A percentile compares a stretch with the other conserved stretches of the same genome.
phyloP scores from a whole-genome alignment of 2,329 filamentous ascomycete genomes.

The Epichloe gansuensis region DNA sequence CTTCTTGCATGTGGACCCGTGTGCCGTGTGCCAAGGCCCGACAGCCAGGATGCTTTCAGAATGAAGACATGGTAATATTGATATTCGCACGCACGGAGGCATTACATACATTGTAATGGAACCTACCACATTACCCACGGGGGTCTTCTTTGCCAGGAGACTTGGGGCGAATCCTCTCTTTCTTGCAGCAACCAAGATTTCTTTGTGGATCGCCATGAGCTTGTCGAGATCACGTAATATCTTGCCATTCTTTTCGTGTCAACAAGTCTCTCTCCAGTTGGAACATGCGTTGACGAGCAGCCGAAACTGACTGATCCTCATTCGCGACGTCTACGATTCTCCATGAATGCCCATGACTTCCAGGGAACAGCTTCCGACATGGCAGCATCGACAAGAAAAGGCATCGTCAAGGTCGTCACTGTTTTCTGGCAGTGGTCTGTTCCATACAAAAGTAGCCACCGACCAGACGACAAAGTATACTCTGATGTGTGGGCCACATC shows the following conservation, averaged over 20 bases:
- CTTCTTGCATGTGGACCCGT: neutral
- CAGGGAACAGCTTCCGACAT: neutral
- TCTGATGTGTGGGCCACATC: constrained; percentile 6
- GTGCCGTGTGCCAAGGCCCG: neutral
- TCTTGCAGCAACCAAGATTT: no score
- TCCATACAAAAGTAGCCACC: constrained; percentile 10
- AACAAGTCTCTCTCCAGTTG: neutral
- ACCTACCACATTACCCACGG: neutral
- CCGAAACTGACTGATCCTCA: no score
- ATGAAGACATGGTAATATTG: neutral
- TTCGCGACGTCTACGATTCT: no score
- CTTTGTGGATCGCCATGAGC: neutral
- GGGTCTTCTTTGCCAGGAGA: neutral
- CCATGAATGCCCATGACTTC: no score
- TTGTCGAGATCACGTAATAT: neutral
- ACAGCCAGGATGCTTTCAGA: neutral
- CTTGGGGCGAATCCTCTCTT: neutral
- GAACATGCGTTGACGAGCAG: neutral
- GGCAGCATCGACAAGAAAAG: neutral
- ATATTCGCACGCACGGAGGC: neutral
- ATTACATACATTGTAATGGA: neutral
- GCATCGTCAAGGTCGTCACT: neutral
- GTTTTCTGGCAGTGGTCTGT: constrained; percentile 12
- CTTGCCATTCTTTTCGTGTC: neutral
- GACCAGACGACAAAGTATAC: constrained; percentile 8